Percentiles rank a stretch among this genome's conserved stretches.
phyloP scores from a whole-genome alignment of 108 stramenopile genomes.

The Nitzschia sp. region DNA sequence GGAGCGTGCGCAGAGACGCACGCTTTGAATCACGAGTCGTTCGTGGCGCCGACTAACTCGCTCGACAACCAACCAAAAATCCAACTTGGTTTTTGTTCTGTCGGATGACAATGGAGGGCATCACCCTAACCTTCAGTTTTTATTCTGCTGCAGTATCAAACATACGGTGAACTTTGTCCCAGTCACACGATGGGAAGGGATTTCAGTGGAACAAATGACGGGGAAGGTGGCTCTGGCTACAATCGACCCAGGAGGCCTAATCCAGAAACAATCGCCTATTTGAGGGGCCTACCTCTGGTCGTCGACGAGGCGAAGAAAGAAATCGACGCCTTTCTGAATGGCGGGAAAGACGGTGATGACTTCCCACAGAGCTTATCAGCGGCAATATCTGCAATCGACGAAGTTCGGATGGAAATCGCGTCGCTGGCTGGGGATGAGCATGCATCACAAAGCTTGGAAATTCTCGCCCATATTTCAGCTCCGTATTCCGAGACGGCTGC shows the following conservation, averaged over 20 bases:
- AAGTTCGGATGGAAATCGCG: constrained; percentile 78
- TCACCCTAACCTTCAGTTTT: no score
- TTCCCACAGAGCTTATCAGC: constrained; percentile 71
- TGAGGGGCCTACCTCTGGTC: constrained; percentile 73
- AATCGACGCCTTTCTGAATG: constrained; percentile 49
- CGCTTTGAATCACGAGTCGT: no score
- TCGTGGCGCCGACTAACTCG: no score
- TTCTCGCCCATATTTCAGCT: constrained; percentile 59
- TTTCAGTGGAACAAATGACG: background rate
- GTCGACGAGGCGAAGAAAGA: constrained; percentile 57
- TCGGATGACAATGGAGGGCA: no score
- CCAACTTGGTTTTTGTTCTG: no score
- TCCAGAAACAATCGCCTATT: constrained; percentile 77
- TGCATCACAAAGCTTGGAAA: constrained; percentile 68
- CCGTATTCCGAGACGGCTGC: constrained; percentile 68
- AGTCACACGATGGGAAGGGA: background rate
- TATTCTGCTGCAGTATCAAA: no score
- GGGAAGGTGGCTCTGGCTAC: constrained; percentile 31
- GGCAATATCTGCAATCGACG: constrained; percentile 72
- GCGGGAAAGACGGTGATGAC: constrained; percentile 5
- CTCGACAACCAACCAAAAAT: no score
- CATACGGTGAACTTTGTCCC: no score
- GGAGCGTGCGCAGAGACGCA: no score
- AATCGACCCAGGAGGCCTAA: constrained; percentile 80
- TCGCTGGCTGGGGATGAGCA: constrained; percentile 82